These are phyloP conservation scores for Setaria viridis DNA, from an alignment of 202 grass and related monocot genomes.

Conservation along the genomic window DNA sequence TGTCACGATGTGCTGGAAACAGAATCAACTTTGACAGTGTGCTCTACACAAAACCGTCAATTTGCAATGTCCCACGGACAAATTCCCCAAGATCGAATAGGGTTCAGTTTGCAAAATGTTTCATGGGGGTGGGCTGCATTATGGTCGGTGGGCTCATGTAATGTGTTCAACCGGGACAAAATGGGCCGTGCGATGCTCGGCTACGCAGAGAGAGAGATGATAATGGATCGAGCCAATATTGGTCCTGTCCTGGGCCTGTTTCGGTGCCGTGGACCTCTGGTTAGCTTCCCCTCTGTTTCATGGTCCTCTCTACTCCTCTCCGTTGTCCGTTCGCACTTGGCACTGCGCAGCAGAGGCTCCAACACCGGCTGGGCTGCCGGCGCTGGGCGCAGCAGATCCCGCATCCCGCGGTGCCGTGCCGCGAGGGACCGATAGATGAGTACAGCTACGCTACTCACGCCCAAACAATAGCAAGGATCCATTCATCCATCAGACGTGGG, in stretches of 20 bases:
- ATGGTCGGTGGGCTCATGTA: too few species aligned
- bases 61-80: too few species aligned
- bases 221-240: too few species aligned
- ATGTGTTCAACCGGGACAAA: background rate
- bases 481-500: background rate
- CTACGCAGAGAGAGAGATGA: too few species aligned
- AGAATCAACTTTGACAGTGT: too few species aligned
- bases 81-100: too few species aligned
- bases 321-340: background rate
- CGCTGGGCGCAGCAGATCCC: background rate
- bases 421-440: background rate
- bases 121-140: too few species aligned
- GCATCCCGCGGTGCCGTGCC: background rate
- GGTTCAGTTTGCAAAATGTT: too few species aligned
- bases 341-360: background rate
- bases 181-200: background rate
- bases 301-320: too few species aligned
- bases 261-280: background rate
- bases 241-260: background rate
- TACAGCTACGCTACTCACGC: background rate
- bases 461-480: background rate
- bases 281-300: background rate
- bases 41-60: too few species aligned
- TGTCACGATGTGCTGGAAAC: too few species aligned
- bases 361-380: background rate